These are phyloP conservation scores for Amanita rimosa DNA, from an alignment of 768 basidiomycete genomes.

Conservation along the genomic window DNA sequence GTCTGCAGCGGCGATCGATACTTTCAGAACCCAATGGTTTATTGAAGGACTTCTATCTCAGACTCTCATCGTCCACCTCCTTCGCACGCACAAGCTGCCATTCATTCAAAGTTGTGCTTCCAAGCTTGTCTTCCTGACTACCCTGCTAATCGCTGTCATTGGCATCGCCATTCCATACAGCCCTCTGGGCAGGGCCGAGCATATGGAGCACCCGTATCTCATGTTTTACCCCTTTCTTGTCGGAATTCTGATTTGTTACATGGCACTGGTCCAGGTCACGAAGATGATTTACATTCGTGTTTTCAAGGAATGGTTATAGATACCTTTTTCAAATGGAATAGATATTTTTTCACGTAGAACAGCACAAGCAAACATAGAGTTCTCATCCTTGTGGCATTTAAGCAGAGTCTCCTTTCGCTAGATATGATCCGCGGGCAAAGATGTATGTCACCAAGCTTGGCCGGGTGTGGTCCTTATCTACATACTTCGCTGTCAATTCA, in stretches of 20 bases:
- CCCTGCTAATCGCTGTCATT: background rate
- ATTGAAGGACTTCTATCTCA: slow-evolving; percentile 24
- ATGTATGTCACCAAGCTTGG: no score
- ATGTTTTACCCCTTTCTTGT: slow-evolving; percentile 1
- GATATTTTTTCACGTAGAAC: no score
- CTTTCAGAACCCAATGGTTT: slow-evolving; percentile 23
- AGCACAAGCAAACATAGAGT: no score
- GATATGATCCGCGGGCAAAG: no score
- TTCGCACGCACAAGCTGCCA: slow-evolving; percentile 1
- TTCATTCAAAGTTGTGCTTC: slow-evolving; percentile 1
- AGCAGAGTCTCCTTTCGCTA: no score
- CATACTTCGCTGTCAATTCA: no score
- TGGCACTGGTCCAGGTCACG: background rate
- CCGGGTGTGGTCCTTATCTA: no score
- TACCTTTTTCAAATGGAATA: background rate
- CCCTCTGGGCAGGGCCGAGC: background rate
- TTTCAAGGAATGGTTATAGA: background rate
- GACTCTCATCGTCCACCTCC: slow-evolving; percentile 8
- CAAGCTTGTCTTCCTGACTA: background rate
- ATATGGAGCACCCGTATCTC: background rate
- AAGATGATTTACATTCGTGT: background rate
- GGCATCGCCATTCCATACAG: background rate
- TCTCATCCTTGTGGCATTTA: no score
- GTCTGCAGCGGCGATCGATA: slow-evolving; percentile 18
- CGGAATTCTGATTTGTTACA: background rate